Base-by-base conservation (phyloP, 2,329 filamentous ascomycete genomes). In the Periconia digitata region DNA sequence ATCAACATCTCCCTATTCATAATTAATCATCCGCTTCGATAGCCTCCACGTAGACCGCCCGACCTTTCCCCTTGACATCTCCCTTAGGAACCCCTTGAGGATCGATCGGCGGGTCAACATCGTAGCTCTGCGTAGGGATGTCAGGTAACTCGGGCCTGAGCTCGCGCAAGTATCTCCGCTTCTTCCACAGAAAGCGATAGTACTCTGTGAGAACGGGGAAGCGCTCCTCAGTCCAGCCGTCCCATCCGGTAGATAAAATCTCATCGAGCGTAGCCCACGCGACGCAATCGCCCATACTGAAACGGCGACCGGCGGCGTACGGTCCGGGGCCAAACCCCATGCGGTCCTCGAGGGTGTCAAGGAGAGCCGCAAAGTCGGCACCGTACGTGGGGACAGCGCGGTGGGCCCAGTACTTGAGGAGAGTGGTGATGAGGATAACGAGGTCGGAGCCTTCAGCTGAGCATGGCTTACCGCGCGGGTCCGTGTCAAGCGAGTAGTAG, bases 211-310 rank as follows among this genome's bases (percentile, higher is more conserved):
- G 40, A 2, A 16, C 23, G 2, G 49, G 50, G 43, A 62, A 68
- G 15, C 35, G 39, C 22, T 55, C 54, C 23, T 56, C 53, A 35
- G 40, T 46, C 63, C 65, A 66, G 0, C 45, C 53, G 2, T 53
- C 54, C 63, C 63, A 67, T 6, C 44, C 41, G 2, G 60, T 37
- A 1, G 8, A 40, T 1, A 61, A 35, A 6, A 69, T 27, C 29
- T 56, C 60, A 46, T 71, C 59, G 8, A 72, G 13, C 12, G 62
- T 44, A 0, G 67, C 65, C 69, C 69, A 72, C n/a, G 60, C 45
- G 29, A 54, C 53, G 40, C 62, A 66, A 51, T 72, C 69, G 2
- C 63, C 67, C 21, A 67, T 54, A 5, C 59, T 59, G 35, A 72
- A 71, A 12, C 60, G 51, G 2, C 43, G 40, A 0, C 67, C 69